Evolutionary conservation across 805 yeast species (phyloP).

Genomic region (Ogataea parapolymorpha): DNA sequence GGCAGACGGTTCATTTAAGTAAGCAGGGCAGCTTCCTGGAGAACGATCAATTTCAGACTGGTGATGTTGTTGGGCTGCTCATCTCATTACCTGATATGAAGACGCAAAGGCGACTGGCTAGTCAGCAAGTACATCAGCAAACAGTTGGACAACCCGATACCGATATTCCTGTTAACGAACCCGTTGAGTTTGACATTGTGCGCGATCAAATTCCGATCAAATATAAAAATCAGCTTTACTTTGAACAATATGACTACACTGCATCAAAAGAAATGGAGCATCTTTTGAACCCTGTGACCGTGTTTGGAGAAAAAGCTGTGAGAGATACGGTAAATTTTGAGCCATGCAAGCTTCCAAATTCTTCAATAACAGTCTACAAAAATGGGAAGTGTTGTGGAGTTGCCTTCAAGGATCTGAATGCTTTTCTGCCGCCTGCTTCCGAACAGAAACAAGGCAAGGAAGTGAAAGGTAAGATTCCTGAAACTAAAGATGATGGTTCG

Average conservation of each 20-base stretch:
- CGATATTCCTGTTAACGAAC: not conserved
- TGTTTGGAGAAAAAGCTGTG: slow-evolving; percentile 65
- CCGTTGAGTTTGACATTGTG: slow-evolving; percentile 42
- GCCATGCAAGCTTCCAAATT: slow-evolving; percentile 49
- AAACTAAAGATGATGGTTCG: slow-evolving; percentile 69
- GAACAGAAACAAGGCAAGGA: slow-evolving; percentile 40
- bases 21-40: slow-evolving; percentile 55
- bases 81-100: slow-evolving; percentile 60
- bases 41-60: slow-evolving; percentile 52
- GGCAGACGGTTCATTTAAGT: slow-evolving; percentile 73
- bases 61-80: slow-evolving; percentile 81
- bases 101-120: slow-evolving; percentile 42
- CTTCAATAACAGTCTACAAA: slow-evolving; percentile 65
- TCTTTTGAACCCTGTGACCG: slow-evolving; percentile 65
- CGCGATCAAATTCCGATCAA: slow-evolving; percentile 88
- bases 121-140: slow-evolving; percentile 33
- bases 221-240: slow-evolving; percentile 71
- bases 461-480: slow-evolving; percentile 12
- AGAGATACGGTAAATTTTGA: slow-evolving; percentile 45
- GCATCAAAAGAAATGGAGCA: slow-evolving; percentile 70
- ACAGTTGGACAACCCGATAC: slow-evolving; percentile 21
- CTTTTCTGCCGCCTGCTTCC: slow-evolving; percentile 78
- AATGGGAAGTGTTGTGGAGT: slow-evolving; percentile 71
- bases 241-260: slow-evolving; percentile 81
- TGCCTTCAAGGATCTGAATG: slow-evolving; percentile 64